phyloP scores from a whole-genome alignment of 495 filamentous ascomycete genomes.

The Neurospora sp. region DNA sequence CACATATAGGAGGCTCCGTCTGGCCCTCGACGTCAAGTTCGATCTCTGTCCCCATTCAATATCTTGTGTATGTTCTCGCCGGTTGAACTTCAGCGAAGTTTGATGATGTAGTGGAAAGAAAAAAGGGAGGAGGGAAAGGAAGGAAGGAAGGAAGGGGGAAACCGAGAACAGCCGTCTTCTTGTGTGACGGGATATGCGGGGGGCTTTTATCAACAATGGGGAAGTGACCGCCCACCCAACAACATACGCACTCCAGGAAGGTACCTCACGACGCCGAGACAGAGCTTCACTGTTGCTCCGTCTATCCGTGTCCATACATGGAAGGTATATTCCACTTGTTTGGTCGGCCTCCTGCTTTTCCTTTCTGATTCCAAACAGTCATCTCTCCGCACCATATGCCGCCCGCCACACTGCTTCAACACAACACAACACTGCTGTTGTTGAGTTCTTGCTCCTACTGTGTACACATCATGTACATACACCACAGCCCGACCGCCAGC shows the following conservation, averaged over 20 bases:
- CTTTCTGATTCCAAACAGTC: background rate
- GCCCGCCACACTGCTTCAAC: background rate
- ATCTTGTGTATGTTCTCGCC: background rate
- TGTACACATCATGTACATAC: background rate
- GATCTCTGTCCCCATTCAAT: slow-evolving; percentile 41
- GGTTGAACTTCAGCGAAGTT: background rate
- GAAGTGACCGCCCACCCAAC: background rate
- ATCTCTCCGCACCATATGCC: background rate
- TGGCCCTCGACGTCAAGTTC: slow-evolving; percentile 37
- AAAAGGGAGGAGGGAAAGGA: background rate
- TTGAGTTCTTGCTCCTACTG: background rate
- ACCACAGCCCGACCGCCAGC: background rate
- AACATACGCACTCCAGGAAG: background rate
- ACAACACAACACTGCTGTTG: background rate
- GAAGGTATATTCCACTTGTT: background rate
- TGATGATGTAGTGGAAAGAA: background rate
- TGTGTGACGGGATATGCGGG: background rate
- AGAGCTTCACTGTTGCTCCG: background rate
- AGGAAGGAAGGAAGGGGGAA: background rate
- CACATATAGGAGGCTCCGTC: slow-evolving; percentile 43
- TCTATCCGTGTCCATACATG: background rate
- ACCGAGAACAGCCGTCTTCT: background rate
- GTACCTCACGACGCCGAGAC: background rate
- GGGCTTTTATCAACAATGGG: background rate
- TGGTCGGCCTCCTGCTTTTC: background rate